Evolutionary conservation across 2,329 filamentous ascomycete species (phyloP).

Genomic region (Moelleriella libera): DNA sequence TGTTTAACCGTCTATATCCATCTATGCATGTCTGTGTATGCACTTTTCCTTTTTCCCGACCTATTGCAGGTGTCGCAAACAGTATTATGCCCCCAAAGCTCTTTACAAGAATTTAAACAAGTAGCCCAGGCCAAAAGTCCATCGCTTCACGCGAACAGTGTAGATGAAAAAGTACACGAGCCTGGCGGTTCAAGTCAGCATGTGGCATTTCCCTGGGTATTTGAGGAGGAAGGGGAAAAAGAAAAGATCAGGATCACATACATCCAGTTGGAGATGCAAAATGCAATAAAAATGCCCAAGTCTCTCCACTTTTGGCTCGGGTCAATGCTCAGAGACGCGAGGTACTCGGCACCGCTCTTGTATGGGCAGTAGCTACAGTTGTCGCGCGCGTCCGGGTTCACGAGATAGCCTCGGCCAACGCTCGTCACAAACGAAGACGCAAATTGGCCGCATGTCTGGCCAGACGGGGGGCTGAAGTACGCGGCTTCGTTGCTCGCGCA

Average conservation of each 20-base stretch:
- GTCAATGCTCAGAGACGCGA: slow-evolving; percentile 37
- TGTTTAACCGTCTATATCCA: too few species aligned
- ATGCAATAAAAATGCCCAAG: slow-evolving; percentile 60
- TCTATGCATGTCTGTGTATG: too few species aligned
- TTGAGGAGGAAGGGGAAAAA: not conserved
- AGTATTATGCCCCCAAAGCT: too few species aligned
- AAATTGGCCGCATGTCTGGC: slow-evolving; percentile 50
- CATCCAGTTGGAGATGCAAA: slow-evolving; percentile 55
- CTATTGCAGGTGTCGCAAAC: too few species aligned
- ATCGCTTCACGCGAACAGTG: slow-evolving; percentile 54
- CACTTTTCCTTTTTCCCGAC: too few species aligned
- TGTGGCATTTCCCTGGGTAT: not conserved
- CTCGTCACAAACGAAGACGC: slow-evolving; percentile 40
- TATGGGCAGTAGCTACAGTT: slow-evolving; percentile 62
- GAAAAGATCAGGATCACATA: not conserved
- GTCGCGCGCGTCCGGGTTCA: slow-evolving; percentile 41
- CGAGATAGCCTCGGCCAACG: slow-evolving; percentile 42
- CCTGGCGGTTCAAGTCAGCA: not conserved
- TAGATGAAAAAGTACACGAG: slow-evolving; percentile 69
- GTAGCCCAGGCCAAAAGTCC: slow-evolving; percentile 53
- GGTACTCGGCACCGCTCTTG: slow-evolving; percentile 41
- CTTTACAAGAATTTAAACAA: slow-evolving; percentile 12
- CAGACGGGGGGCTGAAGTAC: slow-evolving; percentile 45
- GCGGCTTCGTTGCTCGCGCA: slow-evolving; percentile 24
- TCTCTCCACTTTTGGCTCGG: slow-evolving; percentile 50